These are phyloP conservation scores for Amanita fuliginea DNA, from an alignment of 768 basidiomycete species.

Conservation along the genomic window DNA sequence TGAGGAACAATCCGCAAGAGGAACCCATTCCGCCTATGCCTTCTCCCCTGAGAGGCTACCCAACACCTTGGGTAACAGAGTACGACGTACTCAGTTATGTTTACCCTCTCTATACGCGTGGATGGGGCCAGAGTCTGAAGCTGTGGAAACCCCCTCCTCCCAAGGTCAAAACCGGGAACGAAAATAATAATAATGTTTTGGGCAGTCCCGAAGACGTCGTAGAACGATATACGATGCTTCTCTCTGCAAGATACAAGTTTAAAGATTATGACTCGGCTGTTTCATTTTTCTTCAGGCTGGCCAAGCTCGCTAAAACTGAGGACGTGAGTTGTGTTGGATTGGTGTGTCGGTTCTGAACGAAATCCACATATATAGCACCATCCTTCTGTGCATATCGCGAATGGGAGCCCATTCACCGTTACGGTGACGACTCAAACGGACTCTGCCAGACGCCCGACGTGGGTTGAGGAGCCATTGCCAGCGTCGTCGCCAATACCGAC, in stretches of 20 bases:
- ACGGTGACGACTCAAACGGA: constrained; percentile 5
- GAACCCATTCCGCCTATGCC: constrained; percentile 3
- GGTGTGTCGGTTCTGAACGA: not conserved
- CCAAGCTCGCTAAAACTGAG: not conserved
- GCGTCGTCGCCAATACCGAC: no score
- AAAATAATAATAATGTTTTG: no score
- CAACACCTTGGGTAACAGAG: constrained; percentile 7
- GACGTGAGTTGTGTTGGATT: not conserved
- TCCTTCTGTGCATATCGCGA: constrained; percentile 3
- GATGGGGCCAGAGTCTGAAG: constrained; percentile 5
- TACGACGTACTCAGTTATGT: constrained; percentile 2
- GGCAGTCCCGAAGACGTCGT: not conserved
- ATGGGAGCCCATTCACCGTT: constrained; percentile 2
- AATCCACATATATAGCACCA: not conserved
- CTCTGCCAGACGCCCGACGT: constrained; percentile 4
- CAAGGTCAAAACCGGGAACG: not conserved
- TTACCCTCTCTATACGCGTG: constrained; percentile 3
- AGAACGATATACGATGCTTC: constrained; percentile 2
- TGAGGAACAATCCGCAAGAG: not conserved
- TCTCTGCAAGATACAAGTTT: constrained; percentile 2
- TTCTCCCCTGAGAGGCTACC: not conserved
- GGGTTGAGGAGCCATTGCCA: constrained; percentile 1
- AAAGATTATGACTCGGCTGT: constrained; percentile 3
- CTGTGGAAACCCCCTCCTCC: not conserved
- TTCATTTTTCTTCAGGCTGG: constrained; percentile 3